phyloP scores from a whole-genome alignment of 805 yeast genomes.

The Zygotorulaspora florentina region DNA sequence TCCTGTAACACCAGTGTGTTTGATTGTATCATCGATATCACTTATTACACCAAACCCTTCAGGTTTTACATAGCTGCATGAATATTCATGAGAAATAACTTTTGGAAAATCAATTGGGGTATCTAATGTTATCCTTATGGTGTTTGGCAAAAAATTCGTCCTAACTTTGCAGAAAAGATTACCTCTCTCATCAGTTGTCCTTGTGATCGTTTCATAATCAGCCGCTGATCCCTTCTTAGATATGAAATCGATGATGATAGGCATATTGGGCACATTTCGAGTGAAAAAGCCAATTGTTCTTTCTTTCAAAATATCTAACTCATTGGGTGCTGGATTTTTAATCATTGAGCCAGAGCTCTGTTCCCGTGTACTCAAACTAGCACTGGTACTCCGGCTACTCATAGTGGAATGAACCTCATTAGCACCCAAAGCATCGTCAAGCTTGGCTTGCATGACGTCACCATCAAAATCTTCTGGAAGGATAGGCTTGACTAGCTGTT shows the following conservation, averaged over 20 bases:
- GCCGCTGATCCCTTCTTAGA: conserved; percentile 38
- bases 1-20: conserved; percentile 84
- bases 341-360: background rate
- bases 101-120: conserved; percentile 17
- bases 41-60: conserved; percentile 70
- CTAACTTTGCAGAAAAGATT: conserved; percentile 51
- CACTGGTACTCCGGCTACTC: conserved; percentile 5
- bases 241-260: conserved; percentile 52
- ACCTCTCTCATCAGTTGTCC: conserved; percentile 61
- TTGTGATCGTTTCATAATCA: conserved; percentile 33
- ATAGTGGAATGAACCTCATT: conserved; percentile 14
- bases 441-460: conserved; percentile 4
- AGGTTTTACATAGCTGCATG: conserved; percentile 19
- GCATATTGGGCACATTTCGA: conserved; percentile 55
- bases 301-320: conserved; percentile 48
- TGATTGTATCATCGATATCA: conserved; percentile 93
- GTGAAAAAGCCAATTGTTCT: conserved; percentile 70
- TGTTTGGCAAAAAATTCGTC: conserved; percentile 54
- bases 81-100: conserved; percentile 15
- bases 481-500: conserved; percentile 40
- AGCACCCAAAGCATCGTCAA: conserved; percentile 4
- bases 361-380: conserved; percentile 1
- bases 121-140: conserved; percentile 23
- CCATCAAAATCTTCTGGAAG: conserved; percentile 7
- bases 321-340: conserved; percentile 26